Evolutionary conservation across 2,329 filamentous ascomycete genomes (phyloP), one percentile per base, ranked within the genome.

Genomic region (Aspergillus aculeatus): DNA sequence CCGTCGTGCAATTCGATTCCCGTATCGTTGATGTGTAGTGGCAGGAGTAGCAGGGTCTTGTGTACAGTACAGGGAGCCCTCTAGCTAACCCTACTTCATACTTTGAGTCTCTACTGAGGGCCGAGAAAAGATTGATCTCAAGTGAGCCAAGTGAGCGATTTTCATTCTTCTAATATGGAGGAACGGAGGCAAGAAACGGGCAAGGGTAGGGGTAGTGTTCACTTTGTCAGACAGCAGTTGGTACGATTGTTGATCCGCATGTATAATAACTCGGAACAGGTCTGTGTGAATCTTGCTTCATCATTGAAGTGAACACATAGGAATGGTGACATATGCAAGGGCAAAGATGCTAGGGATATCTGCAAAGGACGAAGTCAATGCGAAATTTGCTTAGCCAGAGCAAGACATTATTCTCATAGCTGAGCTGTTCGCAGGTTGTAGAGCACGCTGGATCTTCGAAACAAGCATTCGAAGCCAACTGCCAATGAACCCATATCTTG

Each of bases 191-290:
- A 35, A 11, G 12, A 29, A 12, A 48, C 11, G 21, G 12, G 52
- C n/a, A 62, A 53, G 50, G 58, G 61, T 66, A 61, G 47, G 47
- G 16, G 66, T 58, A 52, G 49, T 54, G 54, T 61, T 62, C 63
- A 66, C 64, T 69, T 66, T 62, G 56, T 82, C 81, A 83, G 77
- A 78, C 73, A 80, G 75, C 75, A 79, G 73, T 79, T 79, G 75
- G 73, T 75, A 75, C 69, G 72, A 78, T 75, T 75, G 60, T 68
- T 73, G 66, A 69, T 80, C 78, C 75, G 75, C 78, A 80, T 70
- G 84, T 80, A 79, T 80, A 81, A 83, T 79, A 55, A 32, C 80
- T 91, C 87, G 89, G 91, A 89, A 91, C 76, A 79, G 77, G 76
- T 79, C 74, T 79, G 77, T 79, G 76, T 86, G 72, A 80, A 84